Base-by-base conservation (phyloP, 2,329 filamentous ascomycete species). In the Cercospora beticola region DNA sequence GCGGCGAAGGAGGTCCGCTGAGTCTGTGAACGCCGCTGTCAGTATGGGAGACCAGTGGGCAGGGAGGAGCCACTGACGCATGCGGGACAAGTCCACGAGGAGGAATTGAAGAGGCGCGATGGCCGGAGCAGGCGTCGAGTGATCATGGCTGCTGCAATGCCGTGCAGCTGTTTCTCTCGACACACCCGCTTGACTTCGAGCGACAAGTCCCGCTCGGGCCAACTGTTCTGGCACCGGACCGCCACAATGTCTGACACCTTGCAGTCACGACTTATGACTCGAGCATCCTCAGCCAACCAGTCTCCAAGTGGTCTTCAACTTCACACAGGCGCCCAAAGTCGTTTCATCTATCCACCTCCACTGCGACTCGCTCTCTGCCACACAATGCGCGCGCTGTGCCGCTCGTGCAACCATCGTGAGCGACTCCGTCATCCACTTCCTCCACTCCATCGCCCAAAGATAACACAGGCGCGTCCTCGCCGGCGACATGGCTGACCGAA, bases 121-220 rank as follows among this genome's bases (percentile, higher is more conserved):
- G 75, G 76, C 66, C 75, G 67, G 46, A 69, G 49, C 71, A 77
- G 57, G 58, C 72, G 72, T 75, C 76, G 74, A 33, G 75, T 76
- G 69, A 77, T 74, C 76, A 78, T 78, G 64, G 59, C 68, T 57
- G 70, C 40, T 52, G 46, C 21, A 21, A 30, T 56, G 30, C 57
- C 30, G 49, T 56, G 23, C 49, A 56, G 23, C 49, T 56, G 23
- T 56, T 56, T 28, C 49, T 56, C 12, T 14, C 9, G 21, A 26
- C 46, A 43, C 36, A 16, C 21, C 18, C 23, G 23, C 21, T 8
- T 28, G 49, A 56, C 49, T 56, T 23, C 49, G 23, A 56, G 23
- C 23, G 12, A 33, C 28, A 31, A 12, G 56, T 59, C 56, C 28
- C 56, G 56, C 56, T 59, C 56, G 56, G 56, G 56, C 56, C 56